Percentiles rank a stretch among this genome's conserved stretches.
phyloP scores from a whole-genome alignment of 2,329 filamentous ascomycete genomes.

The Trichoderma oligosporum region DNA sequence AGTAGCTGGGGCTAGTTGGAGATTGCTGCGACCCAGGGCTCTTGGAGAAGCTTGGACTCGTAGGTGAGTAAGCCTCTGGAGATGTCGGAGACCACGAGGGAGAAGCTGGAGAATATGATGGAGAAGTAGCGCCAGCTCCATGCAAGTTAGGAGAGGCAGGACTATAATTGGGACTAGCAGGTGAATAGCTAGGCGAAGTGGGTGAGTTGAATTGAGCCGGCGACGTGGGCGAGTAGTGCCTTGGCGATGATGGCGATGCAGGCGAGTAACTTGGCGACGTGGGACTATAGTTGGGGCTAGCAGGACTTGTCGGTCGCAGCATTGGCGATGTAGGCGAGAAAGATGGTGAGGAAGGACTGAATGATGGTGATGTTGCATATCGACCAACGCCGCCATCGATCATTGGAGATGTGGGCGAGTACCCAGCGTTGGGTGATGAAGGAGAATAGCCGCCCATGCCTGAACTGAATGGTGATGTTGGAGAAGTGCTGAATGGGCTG shows the following conservation, averaged over 20 bases:
- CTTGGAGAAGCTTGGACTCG: slow-evolving; percentile 57
- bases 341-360: slow-evolving; percentile 60
- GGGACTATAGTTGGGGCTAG: slow-evolving; percentile 61
- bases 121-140: slow-evolving; percentile 47
- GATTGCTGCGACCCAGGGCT: slow-evolving; percentile 54
- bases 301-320: slow-evolving; percentile 52
- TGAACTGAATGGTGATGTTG: slow-evolving; percentile 60
- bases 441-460: slow-evolving; percentile 65
- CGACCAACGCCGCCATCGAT: slow-evolving; percentile 51
- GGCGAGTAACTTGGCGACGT: slow-evolving; percentile 64
- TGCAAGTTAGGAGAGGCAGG: slow-evolving; percentile 60
- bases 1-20: slow-evolving; percentile 68
- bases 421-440: slow-evolving; percentile 67
- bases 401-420: slow-evolving; percentile 73
- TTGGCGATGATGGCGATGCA: slow-evolving; percentile 54
- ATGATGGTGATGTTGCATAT: slow-evolving; percentile 58
- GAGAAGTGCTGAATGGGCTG: slow-evolving; percentile 72
- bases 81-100: slow-evolving; percentile 78
- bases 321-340: slow-evolving; percentile 61
- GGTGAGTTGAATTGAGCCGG: slow-evolving; percentile 70
- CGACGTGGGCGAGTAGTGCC: slow-evolving; percentile 65
- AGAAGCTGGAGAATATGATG: slow-evolving; percentile 65
- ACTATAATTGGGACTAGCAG: slow-evolving; percentile 67
- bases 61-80: slow-evolving; percentile 59
- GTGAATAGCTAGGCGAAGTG: slow-evolving; percentile 69